Base-by-base conservation (phyloP, 1,139 yeast species). In the Scheffersomyces stambukii region DNA sequence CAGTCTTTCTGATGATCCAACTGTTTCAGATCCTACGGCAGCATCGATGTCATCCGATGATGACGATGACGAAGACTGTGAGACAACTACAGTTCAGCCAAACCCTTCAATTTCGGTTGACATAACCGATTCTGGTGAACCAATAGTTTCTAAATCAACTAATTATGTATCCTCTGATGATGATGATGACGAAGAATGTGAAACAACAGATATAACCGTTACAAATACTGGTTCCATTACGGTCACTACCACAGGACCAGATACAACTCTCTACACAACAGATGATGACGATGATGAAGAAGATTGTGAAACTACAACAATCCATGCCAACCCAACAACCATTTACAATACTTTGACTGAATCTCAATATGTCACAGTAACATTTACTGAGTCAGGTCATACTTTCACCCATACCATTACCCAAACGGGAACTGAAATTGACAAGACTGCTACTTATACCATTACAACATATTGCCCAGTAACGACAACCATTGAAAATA, bases 151-250 rank as follows among this genome's bases (percentile, higher is more conserved):
- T n/a, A n/a, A n/a, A n/a, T n/a, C n/a, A n/a, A n/a, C n/a, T n/a
- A n/a, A n/a, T n/a, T n/a, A n/a, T n/a, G n/a, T n/a, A n/a, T n/a
- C n/a, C n/a, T n/a, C n/a, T n/a, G n/a, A n/a, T n/a, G 41, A 40
- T 23, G 32, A 37, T 29, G 38, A 36, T 7, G 43, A 28, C 17
- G 20, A 23, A 6, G 47, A 43, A 22, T 42, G 45, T 34, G 37
- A 27, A 6, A 35, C n/a, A 28, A 34, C 29, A 5, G 18, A 14
- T 15, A 21, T 20, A 8, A 21, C 18, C 15, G 30, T 27, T 4
- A 22, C 25, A 9, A 12, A 19, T 18, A 30, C 32, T 9, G 30
- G n/a, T n/a, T n/a, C 37, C 8, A 16, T 19, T n/a, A 22, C 36
- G 9, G 28, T 35, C 6, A 28, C 32, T 14, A 30, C 42, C 6